Evolutionary conservation across 768 basidiomycete species (phyloP), one percentile per base, ranked within the genome.

Genomic region (Cyathus striatus): DNA sequence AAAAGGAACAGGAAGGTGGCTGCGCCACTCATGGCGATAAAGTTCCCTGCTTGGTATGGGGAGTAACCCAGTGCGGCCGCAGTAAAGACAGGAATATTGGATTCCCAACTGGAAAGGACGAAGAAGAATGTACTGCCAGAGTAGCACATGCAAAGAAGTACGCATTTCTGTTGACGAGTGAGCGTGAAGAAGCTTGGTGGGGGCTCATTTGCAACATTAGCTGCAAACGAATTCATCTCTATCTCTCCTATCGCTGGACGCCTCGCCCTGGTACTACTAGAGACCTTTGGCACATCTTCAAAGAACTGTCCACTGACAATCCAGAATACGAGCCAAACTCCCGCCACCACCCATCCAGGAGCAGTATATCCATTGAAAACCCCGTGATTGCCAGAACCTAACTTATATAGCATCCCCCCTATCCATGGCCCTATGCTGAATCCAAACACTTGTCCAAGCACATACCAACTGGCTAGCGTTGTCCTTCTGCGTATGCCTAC

Each of bases 61-160:
- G 75, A 71, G 69, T 76, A 83, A 51, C 68, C 55, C 53, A 83
- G 74, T 6, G 53, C 56, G 17, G 50, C 53, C 35, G 73, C 69
- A 16, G 75, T 70, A 54, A 75, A 83, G 43, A 83, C 72, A 26
- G 81, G 82, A 40, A 84, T 74, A 57, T 82, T 83, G 38, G 78
- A 66, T 58, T 86, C 82, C 81, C 80, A 84, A 12, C 75, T 72
- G 7, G 79, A 81, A 43, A 86, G 75, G 53, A 83, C 69, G 61
- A 84, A 81, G 66, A 83, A 85, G 59, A 73, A 81, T 16, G 77
- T 69, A 76, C 81, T 81, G 34, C 80, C 71, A 51, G 76, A 79
- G 75, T 80, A 85, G 56, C 80, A 84, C 78, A 85, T 82, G 54
- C 75, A 80, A 27, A 68, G 49, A 16, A 75, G 65, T 43, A 79